These are phyloP conservation scores for Ceratobasidium sp. DNA, from an alignment of 1,284 basidiomycete genomes.

Conservation along the genomic window DNA sequence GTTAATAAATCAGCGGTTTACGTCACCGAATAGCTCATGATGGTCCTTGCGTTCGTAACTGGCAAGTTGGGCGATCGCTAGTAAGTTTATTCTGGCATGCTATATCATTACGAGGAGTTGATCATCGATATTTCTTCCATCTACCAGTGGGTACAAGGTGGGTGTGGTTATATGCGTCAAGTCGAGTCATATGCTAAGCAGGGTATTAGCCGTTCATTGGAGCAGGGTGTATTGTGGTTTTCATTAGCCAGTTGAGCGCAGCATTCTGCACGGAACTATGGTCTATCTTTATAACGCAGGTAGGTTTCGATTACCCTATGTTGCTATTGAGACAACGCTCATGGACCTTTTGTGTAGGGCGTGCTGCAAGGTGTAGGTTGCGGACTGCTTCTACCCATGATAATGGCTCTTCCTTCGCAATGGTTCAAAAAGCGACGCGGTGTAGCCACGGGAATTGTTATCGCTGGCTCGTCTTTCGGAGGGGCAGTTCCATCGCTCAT, in stretches of 20 bases:
- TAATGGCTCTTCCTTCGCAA: constrained; percentile 47
- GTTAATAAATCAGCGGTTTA: not conserved
- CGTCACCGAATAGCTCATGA: constrained; percentile 12
- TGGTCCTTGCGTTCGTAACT: constrained; percentile 4
- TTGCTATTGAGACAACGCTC: constrained; percentile 32
- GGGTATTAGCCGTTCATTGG: constrained; percentile 43
- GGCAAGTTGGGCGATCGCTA: constrained; percentile 43
- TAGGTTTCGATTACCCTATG: constrained; percentile 7
- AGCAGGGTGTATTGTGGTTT: constrained; percentile 44
- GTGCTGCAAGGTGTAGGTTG: constrained; percentile 46
- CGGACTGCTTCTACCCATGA: constrained; percentile 12
- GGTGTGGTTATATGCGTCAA: not conserved
- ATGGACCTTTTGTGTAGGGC: constrained; percentile 43
- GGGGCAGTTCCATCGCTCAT: constrained; percentile 8
- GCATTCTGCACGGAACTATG: constrained; percentile 48
- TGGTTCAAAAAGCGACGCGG: constrained; percentile 48
- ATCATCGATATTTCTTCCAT: too few relatives aligned
- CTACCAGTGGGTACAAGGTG: constrained; percentile 3
- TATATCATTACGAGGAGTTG: too few relatives aligned
- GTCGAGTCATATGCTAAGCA: not conserved
- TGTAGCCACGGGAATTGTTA: constrained; percentile 48
- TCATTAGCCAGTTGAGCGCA: constrained; percentile 40
- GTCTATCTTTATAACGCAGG: constrained; percentile 49
- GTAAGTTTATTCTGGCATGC: constrained; percentile 13
- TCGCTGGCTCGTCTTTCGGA: constrained; percentile 47